Conservation (phyloP, 331 rosid species). For the Stylosanthes scabra region DNA sequence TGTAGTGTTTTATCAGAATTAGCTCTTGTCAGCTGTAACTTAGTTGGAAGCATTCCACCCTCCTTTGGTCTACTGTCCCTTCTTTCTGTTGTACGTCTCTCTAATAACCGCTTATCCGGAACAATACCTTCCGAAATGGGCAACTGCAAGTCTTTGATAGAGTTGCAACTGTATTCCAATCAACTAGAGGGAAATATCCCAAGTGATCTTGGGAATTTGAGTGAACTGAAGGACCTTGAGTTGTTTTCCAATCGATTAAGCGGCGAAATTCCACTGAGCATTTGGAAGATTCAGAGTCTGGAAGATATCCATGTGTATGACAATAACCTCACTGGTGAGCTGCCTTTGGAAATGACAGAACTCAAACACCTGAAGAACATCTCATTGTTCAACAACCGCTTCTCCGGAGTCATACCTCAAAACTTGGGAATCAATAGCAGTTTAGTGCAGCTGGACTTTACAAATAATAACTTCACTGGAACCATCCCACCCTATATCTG, state of each 20-base stretch:
- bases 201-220: slow-evolving; percentile 65
- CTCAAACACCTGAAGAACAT: slow-evolving; percentile 68
- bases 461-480: slow-evolving; percentile 69
- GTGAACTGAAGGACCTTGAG: slow-evolving; percentile 52
- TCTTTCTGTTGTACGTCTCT: slow-evolving; percentile 51
- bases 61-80: slow-evolving; percentile 60
- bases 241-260: slow-evolving; percentile 60
- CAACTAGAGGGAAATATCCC: slow-evolving; percentile 79
- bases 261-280: slow-evolving; percentile 77
- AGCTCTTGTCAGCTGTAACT: slow-evolving; percentile 42
- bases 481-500: slow-evolving; percentile 81
- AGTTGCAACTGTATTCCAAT: slow-evolving; percentile 59
- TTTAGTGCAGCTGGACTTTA: slow-evolving; percentile 64
- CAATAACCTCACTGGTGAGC: slow-evolving; percentile 75
- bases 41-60: slow-evolving; percentile 72
- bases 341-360: slow-evolving; percentile 73
- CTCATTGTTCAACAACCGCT: slow-evolving; percentile 65
- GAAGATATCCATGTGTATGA: slow-evolving; percentile 59
- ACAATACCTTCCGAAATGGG: slow-evolving; percentile 77
- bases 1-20: slow-evolving; percentile 55
- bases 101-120: slow-evolving; percentile 63
- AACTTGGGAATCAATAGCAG: slow-evolving; percentile 77
- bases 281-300: slow-evolving; percentile 87
- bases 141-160: slow-evolving; percentile 60
- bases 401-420: slow-evolving; percentile 84